These are phyloP conservation scores for Mycena floridula DNA, from an alignment of 768 basidiomycete species.

Conservation along the genomic window DNA sequence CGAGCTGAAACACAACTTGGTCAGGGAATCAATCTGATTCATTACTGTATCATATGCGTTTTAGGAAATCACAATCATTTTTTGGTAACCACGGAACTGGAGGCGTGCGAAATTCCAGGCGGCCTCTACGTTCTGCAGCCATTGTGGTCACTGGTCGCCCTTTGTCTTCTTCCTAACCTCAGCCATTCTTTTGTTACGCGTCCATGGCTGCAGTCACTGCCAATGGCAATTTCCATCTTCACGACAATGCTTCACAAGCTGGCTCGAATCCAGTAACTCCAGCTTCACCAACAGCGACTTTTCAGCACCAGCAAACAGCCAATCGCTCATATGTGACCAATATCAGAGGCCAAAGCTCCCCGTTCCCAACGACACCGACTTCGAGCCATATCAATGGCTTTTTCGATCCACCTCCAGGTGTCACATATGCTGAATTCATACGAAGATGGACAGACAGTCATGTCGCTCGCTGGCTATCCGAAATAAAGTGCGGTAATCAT, in stretches of 20 bases:
- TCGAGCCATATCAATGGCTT: conserved; percentile 18
- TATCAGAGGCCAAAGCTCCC: conserved; percentile 34
- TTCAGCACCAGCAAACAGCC: conserved; percentile 25
- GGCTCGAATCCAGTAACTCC: conserved; percentile 38
- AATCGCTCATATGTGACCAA: conserved; percentile 35
- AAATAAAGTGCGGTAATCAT: conserved; percentile 69
- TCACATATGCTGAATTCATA: conserved; percentile 58
- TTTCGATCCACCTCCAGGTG: conserved; percentile 53
- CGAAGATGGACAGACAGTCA: conserved; percentile 68
- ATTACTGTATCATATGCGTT: no score
- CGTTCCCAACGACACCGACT: conserved; percentile 36
- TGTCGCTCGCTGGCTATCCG: conserved; percentile 71
- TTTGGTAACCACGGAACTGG: no score
- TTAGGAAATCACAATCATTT: no score
- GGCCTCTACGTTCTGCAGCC: no score
- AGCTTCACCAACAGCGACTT: conserved; percentile 34
- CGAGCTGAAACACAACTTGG: no score
- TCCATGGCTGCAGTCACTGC: conserved; percentile 29
- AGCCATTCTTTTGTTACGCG: not conserved
- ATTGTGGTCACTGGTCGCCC: no score
- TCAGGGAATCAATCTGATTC: no score
- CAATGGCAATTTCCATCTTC: conserved; percentile 19
- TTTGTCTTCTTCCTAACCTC: no score
- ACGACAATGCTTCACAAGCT: conserved; percentile 31
- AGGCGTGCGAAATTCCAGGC: no score